Evolutionary conservation across 108 stramenopile species (phyloP).

Genomic region (Stephanodiscus triporus): DNA sequence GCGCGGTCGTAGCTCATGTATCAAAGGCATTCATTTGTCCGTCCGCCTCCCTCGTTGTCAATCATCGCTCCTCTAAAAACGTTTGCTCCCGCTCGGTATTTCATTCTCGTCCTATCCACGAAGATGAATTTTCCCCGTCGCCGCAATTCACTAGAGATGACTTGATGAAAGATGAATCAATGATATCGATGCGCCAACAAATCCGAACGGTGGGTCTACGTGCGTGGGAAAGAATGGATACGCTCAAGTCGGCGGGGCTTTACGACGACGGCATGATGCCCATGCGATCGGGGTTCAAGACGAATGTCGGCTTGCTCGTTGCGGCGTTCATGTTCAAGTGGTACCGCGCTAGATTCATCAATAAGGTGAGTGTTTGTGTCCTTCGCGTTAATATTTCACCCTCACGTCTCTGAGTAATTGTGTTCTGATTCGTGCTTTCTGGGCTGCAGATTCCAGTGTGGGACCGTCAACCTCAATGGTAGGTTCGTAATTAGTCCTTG

Average conservation of each 20-base stretch:
- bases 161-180: not conserved
- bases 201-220: conserved; percentile 8
- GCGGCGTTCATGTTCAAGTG: conserved; percentile 79
- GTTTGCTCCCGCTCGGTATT: not conserved
- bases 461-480: conserved; percentile 89
- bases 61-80: conserved; percentile 10
- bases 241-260: conserved; percentile 49
- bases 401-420: conserved; percentile 4
- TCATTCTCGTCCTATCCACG: not conserved
- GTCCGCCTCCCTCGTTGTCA: not conserved
- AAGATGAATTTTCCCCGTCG: not conserved
- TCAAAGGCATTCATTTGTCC: conserved; percentile 13
- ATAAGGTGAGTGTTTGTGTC: conserved; percentile 51
- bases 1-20: not conserved
- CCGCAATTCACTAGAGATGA: not conserved
- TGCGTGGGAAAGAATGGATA: conserved; percentile 44
- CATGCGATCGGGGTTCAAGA: conserved; percentile 48
- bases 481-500: not conserved
- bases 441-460: conserved; percentile 67
- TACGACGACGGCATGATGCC: conserved; percentile 32
- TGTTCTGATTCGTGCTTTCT: not conserved
- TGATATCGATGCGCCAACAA: conserved; percentile 6
- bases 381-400: not conserved
- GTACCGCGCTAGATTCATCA: conserved; percentile 84
- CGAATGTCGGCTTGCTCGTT: conserved; percentile 48